A percentile compares a stretch with the other conserved stretches of the same genome.
These are phyloP conservation scores for Nymphaea thermarum DNA, from an alignment of 164 flowering plant species.

Conservation along the genomic window DNA sequence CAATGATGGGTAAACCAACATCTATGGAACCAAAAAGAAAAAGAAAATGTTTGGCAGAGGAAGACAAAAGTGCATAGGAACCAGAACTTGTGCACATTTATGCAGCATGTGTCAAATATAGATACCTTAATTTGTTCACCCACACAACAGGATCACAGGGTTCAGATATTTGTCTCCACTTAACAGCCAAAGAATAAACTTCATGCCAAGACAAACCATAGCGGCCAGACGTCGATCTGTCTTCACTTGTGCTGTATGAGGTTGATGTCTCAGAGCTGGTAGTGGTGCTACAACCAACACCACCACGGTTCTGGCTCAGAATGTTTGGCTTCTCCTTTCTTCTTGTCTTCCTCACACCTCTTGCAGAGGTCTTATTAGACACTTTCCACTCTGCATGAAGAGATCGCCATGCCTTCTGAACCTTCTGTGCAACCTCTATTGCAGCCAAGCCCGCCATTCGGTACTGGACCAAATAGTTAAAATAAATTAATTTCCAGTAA, in stretches of 20 bases:
- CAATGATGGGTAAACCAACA: neutral
- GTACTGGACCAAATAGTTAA: conserved; percentile 41
- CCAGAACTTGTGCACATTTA: neutral
- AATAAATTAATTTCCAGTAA: too few species aligned
- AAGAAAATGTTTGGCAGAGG: neutral
- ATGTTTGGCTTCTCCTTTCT: conserved; percentile 45
- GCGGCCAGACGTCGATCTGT: conserved; percentile 34
- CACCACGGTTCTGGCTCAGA: conserved; percentile 84
- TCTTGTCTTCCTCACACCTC: conserved; percentile 47
- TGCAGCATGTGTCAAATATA: neutral
- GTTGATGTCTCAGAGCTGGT: conserved; percentile 59
- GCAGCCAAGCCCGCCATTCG: conserved; percentile 99
- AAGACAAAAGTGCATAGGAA: neutral
- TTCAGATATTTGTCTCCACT: conserved; percentile 98
- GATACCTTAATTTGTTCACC: conserved; percentile 87
- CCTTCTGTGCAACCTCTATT: conserved; percentile 96
- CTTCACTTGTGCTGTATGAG: conserved; percentile 40
- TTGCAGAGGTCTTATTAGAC: conserved; percentile 43
- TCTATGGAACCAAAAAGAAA: neutral
- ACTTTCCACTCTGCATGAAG: conserved; percentile 67
- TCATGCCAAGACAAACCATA: conserved; percentile 66
- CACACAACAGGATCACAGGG: conserved; percentile 98
- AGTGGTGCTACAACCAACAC: conserved; percentile 83
- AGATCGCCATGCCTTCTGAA: conserved; percentile 86
- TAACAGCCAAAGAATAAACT: conserved; percentile 77